Percentiles rank a stretch among this genome's conserved stretches.
These are phyloP conservation scores for Russula dissimulans DNA, from an alignment of 768 basidiomycete species.

Conservation along the genomic window DNA sequence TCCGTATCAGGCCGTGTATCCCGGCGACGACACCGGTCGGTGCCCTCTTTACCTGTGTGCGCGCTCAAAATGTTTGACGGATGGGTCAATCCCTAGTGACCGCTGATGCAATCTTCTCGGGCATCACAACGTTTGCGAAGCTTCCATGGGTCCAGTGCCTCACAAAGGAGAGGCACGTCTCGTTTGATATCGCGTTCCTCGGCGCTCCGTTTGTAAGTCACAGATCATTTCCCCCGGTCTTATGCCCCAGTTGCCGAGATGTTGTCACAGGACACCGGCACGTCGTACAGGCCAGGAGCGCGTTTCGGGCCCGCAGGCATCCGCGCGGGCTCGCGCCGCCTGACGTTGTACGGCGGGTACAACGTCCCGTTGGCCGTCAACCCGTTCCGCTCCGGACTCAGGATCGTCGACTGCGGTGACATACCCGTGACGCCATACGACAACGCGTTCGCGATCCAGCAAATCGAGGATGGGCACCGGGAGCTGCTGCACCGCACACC, in stretches of 20 bases:
- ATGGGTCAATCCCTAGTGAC: constrained; percentile 39
- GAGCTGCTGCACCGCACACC: constrained; percentile 54
- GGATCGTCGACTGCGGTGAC: constrained; percentile 69
- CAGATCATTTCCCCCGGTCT: too few relatives aligned
- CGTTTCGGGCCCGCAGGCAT: constrained; percentile 83
- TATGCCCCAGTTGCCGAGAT: neutral
- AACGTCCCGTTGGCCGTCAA: constrained; percentile 67
- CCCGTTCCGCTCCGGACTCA: constrained; percentile 59
- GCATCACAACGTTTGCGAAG: constrained; percentile 78
- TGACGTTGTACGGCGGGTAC: constrained; percentile 70
- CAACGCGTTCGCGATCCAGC: constrained; percentile 61
- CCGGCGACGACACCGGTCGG: constrained; percentile 48
- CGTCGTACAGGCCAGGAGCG: constrained; percentile 75
- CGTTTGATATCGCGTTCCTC: constrained; percentile 76
- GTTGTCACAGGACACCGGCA: constrained; percentile 48
- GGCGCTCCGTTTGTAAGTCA: constrained; percentile 63
- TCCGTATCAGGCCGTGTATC: constrained; percentile 53
- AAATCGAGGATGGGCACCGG: constrained; percentile 68
- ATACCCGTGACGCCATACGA: constrained; percentile 75
- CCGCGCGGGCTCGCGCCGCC: constrained; percentile 64
- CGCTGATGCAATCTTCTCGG: constrained; percentile 72
- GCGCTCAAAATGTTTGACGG: neutral
- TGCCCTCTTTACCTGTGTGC: neutral
- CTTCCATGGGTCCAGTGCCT: constrained; percentile 81
- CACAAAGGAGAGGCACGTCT: constrained; percentile 43